These are phyloP conservation scores for Aspergillus pseudoglaucus DNA, from an alignment of 2,329 filamentous ascomycete species.

Conservation along the genomic window DNA sequence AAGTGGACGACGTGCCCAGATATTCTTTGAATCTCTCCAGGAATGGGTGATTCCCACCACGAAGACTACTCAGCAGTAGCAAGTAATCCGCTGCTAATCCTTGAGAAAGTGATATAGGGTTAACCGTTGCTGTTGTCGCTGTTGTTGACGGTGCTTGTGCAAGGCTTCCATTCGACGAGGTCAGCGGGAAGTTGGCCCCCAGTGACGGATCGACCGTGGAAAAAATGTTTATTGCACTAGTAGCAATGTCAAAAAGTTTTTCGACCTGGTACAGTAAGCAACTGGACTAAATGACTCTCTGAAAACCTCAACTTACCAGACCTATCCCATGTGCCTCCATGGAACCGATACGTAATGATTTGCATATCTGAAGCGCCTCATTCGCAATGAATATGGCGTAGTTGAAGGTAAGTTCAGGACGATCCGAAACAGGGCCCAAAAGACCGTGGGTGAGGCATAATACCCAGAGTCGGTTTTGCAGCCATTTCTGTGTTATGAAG, in stretches of 20 bases:
- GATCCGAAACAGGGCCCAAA: constrained; percentile 27
- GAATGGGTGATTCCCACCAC: constrained; percentile 32
- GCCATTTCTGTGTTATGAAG: constrained; percentile 39
- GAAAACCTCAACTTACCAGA: constrained; percentile 18
- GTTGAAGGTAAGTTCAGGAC: constrained; percentile 30
- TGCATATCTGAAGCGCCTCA: constrained; percentile 29
- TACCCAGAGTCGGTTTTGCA: constrained; percentile 39
- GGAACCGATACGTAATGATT: constrained; percentile 26
- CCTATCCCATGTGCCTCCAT: constrained; percentile 41
- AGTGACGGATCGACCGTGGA: constrained; percentile 20
- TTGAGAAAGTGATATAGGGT: constrained; percentile 8
- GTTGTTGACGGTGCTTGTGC: constrained; percentile 3
- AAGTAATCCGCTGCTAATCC: constrained; percentile 25
- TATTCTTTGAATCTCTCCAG: constrained; percentile 26
- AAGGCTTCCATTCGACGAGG: constrained; percentile 1
- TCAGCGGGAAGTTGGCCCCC: constrained; percentile 7
- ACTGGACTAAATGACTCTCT: not conserved
- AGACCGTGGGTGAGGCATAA: constrained; percentile 37
- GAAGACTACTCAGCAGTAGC: constrained; percentile 26
- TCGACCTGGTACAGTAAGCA: constrained; percentile 22
- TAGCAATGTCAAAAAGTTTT: constrained; percentile 35
- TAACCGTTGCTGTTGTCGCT: constrained; percentile 10
- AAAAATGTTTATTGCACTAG: constrained; percentile 24
- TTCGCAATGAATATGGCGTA: constrained; percentile 33
- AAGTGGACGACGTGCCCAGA: constrained; percentile 18